Conservation (phyloP, 2,329 filamentous ascomycete species). For the Curvularia lunata region DNA sequence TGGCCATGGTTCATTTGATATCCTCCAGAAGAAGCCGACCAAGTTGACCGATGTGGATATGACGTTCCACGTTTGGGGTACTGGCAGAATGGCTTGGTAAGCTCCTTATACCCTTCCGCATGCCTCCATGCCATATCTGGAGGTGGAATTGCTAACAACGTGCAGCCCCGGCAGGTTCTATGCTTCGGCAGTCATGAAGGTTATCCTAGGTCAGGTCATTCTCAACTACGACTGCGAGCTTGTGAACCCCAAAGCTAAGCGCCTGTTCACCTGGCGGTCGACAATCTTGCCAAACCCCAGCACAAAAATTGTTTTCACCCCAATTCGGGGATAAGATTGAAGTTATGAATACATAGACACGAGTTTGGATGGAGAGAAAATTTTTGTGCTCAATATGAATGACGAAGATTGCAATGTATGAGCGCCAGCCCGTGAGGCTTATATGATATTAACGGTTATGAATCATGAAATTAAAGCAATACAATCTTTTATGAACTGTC, state of each 20-base stretch:
- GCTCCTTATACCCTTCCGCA: background rate
- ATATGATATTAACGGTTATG: background rate
- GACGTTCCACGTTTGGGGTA: slow-evolving; percentile 27
- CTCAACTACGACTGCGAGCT: slow-evolving; percentile 27
- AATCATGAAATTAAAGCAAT: background rate
- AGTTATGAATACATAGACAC: background rate
- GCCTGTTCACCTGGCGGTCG: slow-evolving; percentile 22
- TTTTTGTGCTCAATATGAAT: background rate
- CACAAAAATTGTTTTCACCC: slow-evolving; percentile 20
- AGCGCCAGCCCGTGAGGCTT: background rate
- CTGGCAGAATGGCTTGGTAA: slow-evolving; percentile 27
- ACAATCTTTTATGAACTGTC: background rate
- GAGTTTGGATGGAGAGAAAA: background rate
- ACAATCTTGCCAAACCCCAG: slow-evolving; percentile 21
- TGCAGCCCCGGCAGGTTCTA: slow-evolving; percentile 24
- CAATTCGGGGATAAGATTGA: background rate
- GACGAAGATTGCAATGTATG: background rate
- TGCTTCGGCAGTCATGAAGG: slow-evolving; percentile 25
- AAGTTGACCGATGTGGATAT: slow-evolving; percentile 22
- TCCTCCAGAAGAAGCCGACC: slow-evolving; percentile 17
- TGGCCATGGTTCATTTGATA: slow-evolving; percentile 1
- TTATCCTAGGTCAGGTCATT: slow-evolving; percentile 22
- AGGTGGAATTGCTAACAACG: background rate
- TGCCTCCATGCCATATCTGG: background rate
- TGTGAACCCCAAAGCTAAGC: slow-evolving; percentile 12